Percentiles rank a stretch among this genome's conserved stretches.
Evolutionary conservation across 495 filamentous ascomycete species (phyloP).

Genomic region (Penicillium chermesinum): DNA sequence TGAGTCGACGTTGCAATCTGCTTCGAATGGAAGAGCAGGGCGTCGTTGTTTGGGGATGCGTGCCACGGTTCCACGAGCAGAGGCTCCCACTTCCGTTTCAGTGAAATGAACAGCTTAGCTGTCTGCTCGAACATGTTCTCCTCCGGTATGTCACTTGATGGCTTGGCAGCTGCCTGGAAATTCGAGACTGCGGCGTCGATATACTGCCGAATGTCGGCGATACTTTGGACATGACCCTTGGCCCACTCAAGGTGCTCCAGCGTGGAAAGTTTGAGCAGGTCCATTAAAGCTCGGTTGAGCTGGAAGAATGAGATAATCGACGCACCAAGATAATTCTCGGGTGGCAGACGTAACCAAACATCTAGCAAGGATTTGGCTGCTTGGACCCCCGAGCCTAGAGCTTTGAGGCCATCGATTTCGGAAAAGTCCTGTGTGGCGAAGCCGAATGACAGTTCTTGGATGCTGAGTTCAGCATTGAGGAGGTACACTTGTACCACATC

Average conservation of each 20-base stretch:
- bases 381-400: constrained; percentile 17
- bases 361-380: constrained; percentile 27
- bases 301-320: constrained; percentile 26
- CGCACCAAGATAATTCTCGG: constrained; percentile 23
- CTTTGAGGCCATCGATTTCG: background rate
- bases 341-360: constrained; percentile 23
- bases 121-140: constrained; percentile 1
- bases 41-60: background rate
- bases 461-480: constrained; percentile 31
- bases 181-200: background rate
- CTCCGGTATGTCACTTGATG: background rate
- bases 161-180: background rate
- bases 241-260: constrained; percentile 25
- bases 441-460: constrained; percentile 32
- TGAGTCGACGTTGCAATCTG: background rate
- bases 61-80: background rate
- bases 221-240: constrained; percentile 4
- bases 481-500: constrained; percentile 30
- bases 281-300: constrained; percentile 27
- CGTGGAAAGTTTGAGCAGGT: constrained; percentile 32
- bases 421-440: background rate
- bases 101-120: background rate
- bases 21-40: background rate
- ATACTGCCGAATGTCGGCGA: background rate
- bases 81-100: background rate